Evolutionary conservation across 352 stramenopile species (phyloP).

Genomic region (Globisporangium uncinulatum): DNA sequence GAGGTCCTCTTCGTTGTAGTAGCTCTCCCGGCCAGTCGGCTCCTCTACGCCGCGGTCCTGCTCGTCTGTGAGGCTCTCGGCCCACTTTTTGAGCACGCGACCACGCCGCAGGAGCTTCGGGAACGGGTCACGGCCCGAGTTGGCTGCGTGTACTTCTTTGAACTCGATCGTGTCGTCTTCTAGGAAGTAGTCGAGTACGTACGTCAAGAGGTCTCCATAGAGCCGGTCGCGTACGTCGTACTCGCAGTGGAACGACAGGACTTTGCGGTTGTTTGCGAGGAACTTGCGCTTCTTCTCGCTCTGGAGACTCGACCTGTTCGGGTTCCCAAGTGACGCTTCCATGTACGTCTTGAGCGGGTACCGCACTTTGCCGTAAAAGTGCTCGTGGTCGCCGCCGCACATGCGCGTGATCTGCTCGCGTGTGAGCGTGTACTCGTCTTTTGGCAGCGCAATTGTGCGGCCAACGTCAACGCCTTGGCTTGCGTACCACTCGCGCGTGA

Average conservation of each 20-base stretch:
- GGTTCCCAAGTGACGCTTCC: slow-evolving; percentile 76
- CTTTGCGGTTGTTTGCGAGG: slow-evolving; percentile 81
- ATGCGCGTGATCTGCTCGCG: slow-evolving; percentile 72
- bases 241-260: slow-evolving; percentile 80
- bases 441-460: slow-evolving; percentile 50
- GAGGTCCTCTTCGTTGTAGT: slow-evolving; percentile 71
- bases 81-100: slow-evolving; percentile 65
- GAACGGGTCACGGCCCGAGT: slow-evolving; percentile 81
- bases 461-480: slow-evolving; percentile 36
- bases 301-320: slow-evolving; percentile 52
- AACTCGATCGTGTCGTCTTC: slow-evolving; percentile 89
- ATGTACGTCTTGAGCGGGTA: slow-evolving; percentile 85
- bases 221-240: slow-evolving; percentile 80
- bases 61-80: slow-evolving; percentile 55
- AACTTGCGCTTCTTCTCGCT: slow-evolving; percentile 85
- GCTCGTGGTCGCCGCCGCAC: slow-evolving; percentile 60
- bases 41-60: slow-evolving; percentile 77
- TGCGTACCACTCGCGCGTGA: slow-evolving; percentile 64
- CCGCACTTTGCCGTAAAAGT: slow-evolving; percentile 70
- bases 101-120: slow-evolving; percentile 61
- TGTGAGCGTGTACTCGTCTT: slow-evolving; percentile 79
- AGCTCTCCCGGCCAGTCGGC: slow-evolving; percentile 46
- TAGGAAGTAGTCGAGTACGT: slow-evolving; percentile 83
- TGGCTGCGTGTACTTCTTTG: slow-evolving; percentile 71
- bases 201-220: slow-evolving; percentile 76